phyloP scores from a whole-genome alignment of 208 protist species.

The Vickermania ingenoplastis region DNA sequence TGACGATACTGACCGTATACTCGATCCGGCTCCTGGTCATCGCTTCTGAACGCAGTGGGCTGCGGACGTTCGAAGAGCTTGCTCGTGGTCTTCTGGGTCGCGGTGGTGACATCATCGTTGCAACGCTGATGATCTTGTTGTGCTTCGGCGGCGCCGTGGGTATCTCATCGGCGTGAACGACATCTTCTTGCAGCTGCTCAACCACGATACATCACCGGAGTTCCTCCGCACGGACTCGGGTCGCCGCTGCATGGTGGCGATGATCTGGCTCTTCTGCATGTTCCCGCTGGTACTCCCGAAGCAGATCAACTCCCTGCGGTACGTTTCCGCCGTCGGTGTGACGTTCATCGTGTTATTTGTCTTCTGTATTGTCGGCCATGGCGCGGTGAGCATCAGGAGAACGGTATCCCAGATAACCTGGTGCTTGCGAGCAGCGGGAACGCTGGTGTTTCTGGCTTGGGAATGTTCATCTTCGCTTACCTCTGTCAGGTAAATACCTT shows the following conservation, averaged over 20 bases:
- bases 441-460: constrained; percentile 9
- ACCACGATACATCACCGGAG: not conserved
- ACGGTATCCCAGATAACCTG: not conserved
- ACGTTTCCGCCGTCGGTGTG: constrained; percentile 20
- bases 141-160: constrained; percentile 16
- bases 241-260: constrained; percentile 2
- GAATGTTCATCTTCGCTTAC: constrained; percentile 32
- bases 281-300: constrained; percentile 10
- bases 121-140: constrained; percentile 11
- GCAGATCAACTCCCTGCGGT: constrained; percentile 30
- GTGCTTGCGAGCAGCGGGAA: constrained; percentile 7
- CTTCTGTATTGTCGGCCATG: constrained; percentile 18
- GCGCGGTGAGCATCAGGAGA: constrained; percentile 4
- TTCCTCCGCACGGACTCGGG: constrained; percentile 5
- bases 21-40: constrained; percentile 16
- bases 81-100: constrained; percentile 10
- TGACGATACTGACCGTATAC: constrained; percentile 19
- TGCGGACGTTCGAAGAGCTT: constrained; percentile 15
- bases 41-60: constrained; percentile 10
- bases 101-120: constrained; percentile 8
- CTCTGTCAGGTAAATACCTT: constrained; percentile 26
- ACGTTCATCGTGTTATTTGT: constrained; percentile 29
- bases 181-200: constrained; percentile 5
- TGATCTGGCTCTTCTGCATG: constrained; percentile 15
- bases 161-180: constrained; percentile 21